Evolutionary conservation across 2,329 filamentous ascomycete genomes (phyloP), one percentile per base, ranked within the genome.

Genomic region (Corniculantispora saksenae): DNA sequence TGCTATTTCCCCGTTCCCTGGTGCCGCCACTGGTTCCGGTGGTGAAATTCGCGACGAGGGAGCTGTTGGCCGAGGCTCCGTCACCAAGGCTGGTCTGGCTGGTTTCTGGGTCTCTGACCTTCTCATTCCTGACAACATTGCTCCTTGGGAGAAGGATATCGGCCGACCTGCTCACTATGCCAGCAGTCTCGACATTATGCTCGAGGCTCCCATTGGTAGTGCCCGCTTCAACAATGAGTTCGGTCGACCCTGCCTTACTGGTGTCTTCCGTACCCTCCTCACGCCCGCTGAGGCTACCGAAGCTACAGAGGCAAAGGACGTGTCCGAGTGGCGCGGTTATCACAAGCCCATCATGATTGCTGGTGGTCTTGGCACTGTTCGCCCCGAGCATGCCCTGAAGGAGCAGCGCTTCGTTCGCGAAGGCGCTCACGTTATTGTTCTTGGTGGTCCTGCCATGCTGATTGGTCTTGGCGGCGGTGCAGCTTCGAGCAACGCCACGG

Each of bases 261-360:
- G 95, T 25, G 94, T 93, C 74, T 99, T 99, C 83, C 86, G 94
- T 67, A 99, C 95, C 1, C 84, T 99, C 45, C 87, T 96, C 35
- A 91, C 89, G 51, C 84, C 88, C 65, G 84, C 91, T 64, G 65
- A 66, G 9, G 60, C 61, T 15, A 64, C 61, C 15, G 50, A 62
- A 25, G 70, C 75, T 40, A 86, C 86, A 48, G 79, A 79, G 47
- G 77, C 79, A 45, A 80, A 83, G 57, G 75, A 76, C 3, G 70
- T 74, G 21, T 84, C 83, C 23, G 93, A 97, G 70, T 86, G 92
- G 73, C 86, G 94, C 70, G 95, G 95, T 27, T 99, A 97, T 76
- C 95, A 98, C 80, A 99, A 99, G 81, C 95, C 95, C 12, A 97
- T 97, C 77, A 97, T 97, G 92, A 93, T 99, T 79, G 95, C 95